These are phyloP conservation scores for Nakazawaea ernobii DNA, from an alignment of 805 yeast species.

Conservation along the genomic window DNA sequence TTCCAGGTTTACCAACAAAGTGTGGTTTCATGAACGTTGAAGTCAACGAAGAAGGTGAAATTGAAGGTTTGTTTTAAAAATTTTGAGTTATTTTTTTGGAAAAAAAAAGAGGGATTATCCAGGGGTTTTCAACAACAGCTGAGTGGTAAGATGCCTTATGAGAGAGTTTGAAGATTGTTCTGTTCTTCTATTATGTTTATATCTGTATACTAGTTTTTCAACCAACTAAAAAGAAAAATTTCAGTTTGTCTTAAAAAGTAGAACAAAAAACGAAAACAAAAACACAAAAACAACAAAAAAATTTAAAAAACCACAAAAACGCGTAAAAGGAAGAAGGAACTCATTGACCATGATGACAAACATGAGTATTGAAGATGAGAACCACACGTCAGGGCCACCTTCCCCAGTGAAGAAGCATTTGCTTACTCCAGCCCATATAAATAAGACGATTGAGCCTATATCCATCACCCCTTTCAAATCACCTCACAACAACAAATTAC, in stretches of 20 bases:
- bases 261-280: neutral
- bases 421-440: neutral
- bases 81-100: too few species aligned
- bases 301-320: too few species aligned
- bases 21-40: conserved; percentile 97
- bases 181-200: neutral
- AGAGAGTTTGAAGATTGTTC: neutral
- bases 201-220: conserved; percentile 2
- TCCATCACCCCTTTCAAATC: conserved; percentile 8
- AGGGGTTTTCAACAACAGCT: neutral
- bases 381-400: neutral
- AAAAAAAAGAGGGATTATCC: neutral
- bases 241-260: neutral
- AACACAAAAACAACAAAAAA: neutral
- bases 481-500: neutral
- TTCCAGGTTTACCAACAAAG: conserved; percentile 95
- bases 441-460: neutral
- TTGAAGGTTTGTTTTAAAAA: conserved; percentile 80
- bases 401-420: neutral
- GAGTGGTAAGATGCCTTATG: too few species aligned
- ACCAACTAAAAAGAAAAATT: neutral
- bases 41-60: conserved; percentile 83
- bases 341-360: neutral
- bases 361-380: neutral
- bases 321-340: neutral